phyloP scores from a whole-genome alignment of 768 basidiomycete genomes.

The Chalciporus sphaerocephalus region DNA sequence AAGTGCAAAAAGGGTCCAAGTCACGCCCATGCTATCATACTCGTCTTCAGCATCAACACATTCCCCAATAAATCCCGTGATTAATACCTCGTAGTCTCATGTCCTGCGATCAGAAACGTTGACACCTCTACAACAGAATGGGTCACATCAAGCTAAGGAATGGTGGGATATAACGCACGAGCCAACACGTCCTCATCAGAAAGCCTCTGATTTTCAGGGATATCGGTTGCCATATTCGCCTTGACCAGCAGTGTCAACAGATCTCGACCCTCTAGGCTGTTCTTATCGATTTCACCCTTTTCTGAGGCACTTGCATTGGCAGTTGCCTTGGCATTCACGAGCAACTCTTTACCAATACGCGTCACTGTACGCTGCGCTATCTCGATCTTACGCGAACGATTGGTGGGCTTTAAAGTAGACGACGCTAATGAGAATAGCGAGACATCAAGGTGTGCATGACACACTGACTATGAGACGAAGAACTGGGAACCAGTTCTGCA shows the following conservation, averaged over 20 bases:
- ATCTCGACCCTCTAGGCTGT: slow-evolving; percentile 42
- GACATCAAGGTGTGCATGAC: not conserved
- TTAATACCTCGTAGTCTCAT: slow-evolving; percentile 50
- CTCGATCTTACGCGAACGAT: slow-evolving; percentile 13
- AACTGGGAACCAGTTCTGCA: slow-evolving; percentile 35
- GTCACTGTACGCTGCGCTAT: slow-evolving; percentile 40
- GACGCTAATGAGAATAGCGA: not conserved
- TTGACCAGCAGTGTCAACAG: slow-evolving; percentile 55
- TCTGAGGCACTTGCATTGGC: slow-evolving; percentile 24
- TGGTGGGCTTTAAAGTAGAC: slow-evolving; percentile 17
- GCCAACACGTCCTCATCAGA: slow-evolving; percentile 59
- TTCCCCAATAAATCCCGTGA: not conserved
- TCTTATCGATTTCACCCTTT: slow-evolving; percentile 32
- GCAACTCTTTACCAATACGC: slow-evolving; percentile 46
- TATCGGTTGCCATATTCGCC: too few species aligned
- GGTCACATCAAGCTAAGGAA: not conserved
- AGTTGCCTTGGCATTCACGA: slow-evolving; percentile 45
- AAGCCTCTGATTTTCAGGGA: slow-evolving; percentile 51
- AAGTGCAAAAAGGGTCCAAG: slow-evolving; percentile 60
- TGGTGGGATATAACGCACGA: slow-evolving; percentile 33
- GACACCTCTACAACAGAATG: slow-evolving; percentile 44
- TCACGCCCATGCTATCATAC: slow-evolving; percentile 33
- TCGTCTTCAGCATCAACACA: not conserved
- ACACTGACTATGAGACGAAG: slow-evolving; percentile 39
- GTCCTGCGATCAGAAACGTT: slow-evolving; percentile 56